Percentiles rank a stretch among this genome's conserved stretches.
phyloP scores from a whole-genome alignment of 129 eudicot species.

The Ambrosia trifida region DNA sequence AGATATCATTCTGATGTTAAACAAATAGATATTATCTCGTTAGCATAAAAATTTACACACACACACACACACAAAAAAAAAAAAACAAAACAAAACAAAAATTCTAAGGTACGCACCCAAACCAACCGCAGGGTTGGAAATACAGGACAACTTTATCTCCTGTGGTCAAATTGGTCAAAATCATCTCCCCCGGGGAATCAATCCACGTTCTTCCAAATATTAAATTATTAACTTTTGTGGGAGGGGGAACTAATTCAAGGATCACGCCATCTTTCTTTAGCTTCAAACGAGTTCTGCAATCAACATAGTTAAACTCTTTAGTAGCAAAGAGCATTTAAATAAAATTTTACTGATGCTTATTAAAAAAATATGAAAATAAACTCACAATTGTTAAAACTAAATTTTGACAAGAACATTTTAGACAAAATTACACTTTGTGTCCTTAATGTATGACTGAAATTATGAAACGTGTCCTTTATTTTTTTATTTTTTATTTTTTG shows the following conservation, averaged over 20 bases:
- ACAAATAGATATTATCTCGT: neutral
- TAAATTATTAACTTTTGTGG: conserved; percentile 81
- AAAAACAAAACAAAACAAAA: neutral
- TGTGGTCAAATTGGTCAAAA: conserved; percentile 81
- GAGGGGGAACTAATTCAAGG: conserved; percentile 90
- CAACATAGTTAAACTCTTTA: neutral
- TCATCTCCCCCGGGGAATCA: conserved; percentile 98
- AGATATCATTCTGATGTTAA: neutral
- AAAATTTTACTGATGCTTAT: neutral
- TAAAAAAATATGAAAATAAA: neutral
- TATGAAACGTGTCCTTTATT: too few species aligned
- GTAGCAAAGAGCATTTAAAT: conserved; percentile 1
- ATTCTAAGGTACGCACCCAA: conserved; percentile 53
- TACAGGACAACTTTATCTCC: conserved; percentile 92
- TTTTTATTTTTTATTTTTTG: too few species aligned
- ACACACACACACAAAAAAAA: too few species aligned
- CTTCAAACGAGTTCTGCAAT: conserved; percentile 71
- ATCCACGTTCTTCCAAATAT: conserved; percentile 98
- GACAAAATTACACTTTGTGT: too few species aligned
- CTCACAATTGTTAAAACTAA: neutral
- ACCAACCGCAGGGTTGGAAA: conserved; percentile 99
- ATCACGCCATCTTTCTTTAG: conserved; percentile 76
- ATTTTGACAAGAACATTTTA: neutral
- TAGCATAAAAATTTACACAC: neutral
- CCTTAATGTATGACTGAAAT: too few species aligned